phyloP scores from a whole-genome alignment of 768 basidiomycete genomes.

The Sporobolomyces pararoseus region DNA sequence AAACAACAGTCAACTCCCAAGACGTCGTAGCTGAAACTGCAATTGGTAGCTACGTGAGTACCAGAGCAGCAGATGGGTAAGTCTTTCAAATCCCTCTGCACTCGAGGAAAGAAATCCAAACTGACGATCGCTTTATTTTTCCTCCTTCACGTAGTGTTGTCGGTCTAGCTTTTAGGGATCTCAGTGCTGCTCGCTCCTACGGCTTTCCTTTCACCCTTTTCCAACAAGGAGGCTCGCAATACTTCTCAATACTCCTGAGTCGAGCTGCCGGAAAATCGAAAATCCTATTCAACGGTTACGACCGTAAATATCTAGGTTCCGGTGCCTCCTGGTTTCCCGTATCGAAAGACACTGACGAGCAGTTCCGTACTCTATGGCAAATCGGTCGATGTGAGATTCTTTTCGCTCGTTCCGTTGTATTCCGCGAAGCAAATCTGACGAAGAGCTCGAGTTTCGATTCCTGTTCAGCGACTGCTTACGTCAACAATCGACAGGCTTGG shows the following conservation, averaged over 20 bases:
- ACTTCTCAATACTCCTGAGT: slow-evolving; percentile 7
- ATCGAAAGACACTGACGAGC: not conserved
- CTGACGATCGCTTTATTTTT: not conserved
- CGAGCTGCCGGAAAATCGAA: not conserved
- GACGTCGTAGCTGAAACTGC: slow-evolving; percentile 1
- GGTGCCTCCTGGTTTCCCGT: not conserved
- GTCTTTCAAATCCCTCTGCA: not conserved
- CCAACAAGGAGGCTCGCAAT: not conserved
- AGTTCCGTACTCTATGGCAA: slow-evolving; percentile 16
- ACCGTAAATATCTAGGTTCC: not conserved
- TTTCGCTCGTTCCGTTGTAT: not conserved
- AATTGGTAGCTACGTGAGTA: not conserved
- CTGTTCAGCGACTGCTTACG: not conserved
- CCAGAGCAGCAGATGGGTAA: slow-evolving; percentile 5
- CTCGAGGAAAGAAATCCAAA: not conserved
- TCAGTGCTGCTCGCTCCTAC: slow-evolving; percentile 15
- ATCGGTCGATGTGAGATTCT: not conserved
- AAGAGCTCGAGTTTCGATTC: no score
- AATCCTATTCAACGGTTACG: slow-evolving; percentile 16
- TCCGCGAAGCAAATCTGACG: not conserved
- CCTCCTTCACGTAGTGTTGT: no score
- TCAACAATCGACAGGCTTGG: not conserved
- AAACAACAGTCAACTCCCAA: not conserved
- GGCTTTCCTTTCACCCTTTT: slow-evolving; percentile 20
- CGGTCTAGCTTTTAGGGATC: not conserved